Evolutionary conservation across 2,329 filamentous ascomycete species (phyloP), one percentile per base, ranked within the genome.

Genomic region (Lanzia echinophila): DNA sequence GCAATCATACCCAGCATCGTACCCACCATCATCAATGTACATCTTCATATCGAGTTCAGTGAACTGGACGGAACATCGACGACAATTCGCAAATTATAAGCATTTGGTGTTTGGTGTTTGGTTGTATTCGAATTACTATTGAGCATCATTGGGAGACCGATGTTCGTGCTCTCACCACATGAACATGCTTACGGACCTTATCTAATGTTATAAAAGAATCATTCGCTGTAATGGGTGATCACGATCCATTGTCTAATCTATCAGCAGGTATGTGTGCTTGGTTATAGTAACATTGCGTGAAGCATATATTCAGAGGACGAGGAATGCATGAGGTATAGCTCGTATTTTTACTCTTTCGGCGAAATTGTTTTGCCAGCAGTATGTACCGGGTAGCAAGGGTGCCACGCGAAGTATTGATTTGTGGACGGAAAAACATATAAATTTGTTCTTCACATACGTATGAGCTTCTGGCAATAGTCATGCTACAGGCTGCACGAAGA

Each of bases 351-450:
- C 24, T 10, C 17, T 41, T 50, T 43, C 47, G 38, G 47, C 17
- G 28, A 13, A 34, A 50, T 24, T 33, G 17, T 50, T 43, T 22
- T 31, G 28, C 28, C 17, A 20, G 28, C 47, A 22, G 17, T 42
- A 17, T 20, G 2, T 41, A 28, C 24, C 24, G 24, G 24, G 24
- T 28, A 41, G 11, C 41, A 44, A 32, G 43, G 28, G 43, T 46
- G 43, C 24, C 43, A 46, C 28, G 24, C 24, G 24, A 42, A 32
- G 34, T 17, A 45, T 52, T 31, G 36, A 46, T 46, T 38, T 38
- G 17, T 45, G 24, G 19, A 41, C 34, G 33, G 42, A 47, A 47
- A 53, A 53, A 53, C 43, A 28, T 46, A 46, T 22, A 11, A 38
- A 47, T 17, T 20, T 17, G 10, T 17, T 17, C 12, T 41, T 41